Conservation (phyloP, 371 early-diverging fungal genomes). For the Lichtheimia corymbifera region DNA sequence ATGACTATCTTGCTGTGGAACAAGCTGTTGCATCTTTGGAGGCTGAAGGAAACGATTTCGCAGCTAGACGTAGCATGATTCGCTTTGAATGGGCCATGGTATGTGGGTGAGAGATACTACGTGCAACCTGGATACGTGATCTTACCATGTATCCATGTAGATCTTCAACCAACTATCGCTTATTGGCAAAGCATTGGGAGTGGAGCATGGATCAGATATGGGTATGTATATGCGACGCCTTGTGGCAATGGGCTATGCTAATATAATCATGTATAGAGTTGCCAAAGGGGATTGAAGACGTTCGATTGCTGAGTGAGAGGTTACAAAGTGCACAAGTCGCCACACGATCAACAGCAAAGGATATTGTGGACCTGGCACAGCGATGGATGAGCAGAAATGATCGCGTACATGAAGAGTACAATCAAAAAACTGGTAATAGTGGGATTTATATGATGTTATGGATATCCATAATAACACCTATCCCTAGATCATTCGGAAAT, state of each 20-base stretch:
- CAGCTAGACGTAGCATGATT: conserved; percentile 9
- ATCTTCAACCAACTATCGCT: too few relatives aligned
- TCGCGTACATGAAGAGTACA: background rate
- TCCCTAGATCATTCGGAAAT: background rate
- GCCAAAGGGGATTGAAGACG: conserved; percentile 3
- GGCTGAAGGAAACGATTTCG: background rate
- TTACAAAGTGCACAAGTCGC: background rate
- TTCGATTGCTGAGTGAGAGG: background rate
- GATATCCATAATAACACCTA: background rate
- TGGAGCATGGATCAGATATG: too few relatives aligned
- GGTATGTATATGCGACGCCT: too few relatives aligned
- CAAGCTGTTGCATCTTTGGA: background rate
- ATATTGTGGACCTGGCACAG: conserved; percentile 5
- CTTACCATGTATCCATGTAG: too few relatives aligned
- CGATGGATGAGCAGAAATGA: conserved; percentile 6
- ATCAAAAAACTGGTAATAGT: conserved; percentile 6
- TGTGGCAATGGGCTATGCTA: too few relatives aligned
- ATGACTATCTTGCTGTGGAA: background rate
- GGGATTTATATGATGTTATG: background rate
- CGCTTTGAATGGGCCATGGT: conserved; percentile 22
- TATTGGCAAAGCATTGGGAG: too few relatives aligned
- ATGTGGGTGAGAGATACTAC: background rate
- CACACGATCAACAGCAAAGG: background rate
- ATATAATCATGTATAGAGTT: background rate
- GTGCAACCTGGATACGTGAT: too few relatives aligned